Base-by-base conservation (phyloP, 305 asterid genomes). In the Salvia sclarea region DNA sequence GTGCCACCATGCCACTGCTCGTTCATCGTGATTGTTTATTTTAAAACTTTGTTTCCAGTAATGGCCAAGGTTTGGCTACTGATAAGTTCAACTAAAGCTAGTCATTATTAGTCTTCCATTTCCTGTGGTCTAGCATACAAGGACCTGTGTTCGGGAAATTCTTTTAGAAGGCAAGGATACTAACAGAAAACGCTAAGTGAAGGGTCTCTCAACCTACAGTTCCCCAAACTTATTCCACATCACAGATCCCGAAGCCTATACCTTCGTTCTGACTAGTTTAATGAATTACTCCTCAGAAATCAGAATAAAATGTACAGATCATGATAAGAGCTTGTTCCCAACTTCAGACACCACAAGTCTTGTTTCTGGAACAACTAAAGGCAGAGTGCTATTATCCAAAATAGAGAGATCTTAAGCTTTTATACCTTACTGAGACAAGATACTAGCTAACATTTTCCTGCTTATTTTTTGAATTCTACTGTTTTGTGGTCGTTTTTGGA, bases 281-380 rank as follows among this genome's bases (percentile, higher is more conserved):
- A 28, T 21, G 22, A 59, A 57, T 25, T 49, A n/a, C 48, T 61
- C 41, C 21, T 60, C 25, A 9, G 12, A 17, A 35, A n/a, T 60
- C 25, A 9, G 12, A 17, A 35, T 69, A 47, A 14, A 9, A 25
- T 40, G 55, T 33, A 16, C 24, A 38, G 14, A 30, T 47, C 14
- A 65, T 65, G 49, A 49, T 21, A 37, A 21, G 59, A 55, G 21
- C 40, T 62, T 9, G 5, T 44, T 31, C n/a, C 5, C 66, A 54
- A 22, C 41, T 50, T 28, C 24, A 40, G 56, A 63, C 12, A 24
- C 25, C 6, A 21, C 20, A 60, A 48, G 47, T n/a, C 20, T 30
- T 2, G 6, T 58, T 57, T 59, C 66, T 31, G 58, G 41, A 65
- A 57, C 43, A 70, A 16, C 43, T 18, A 13, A 25, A 59, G 61